phyloP scores from a whole-genome alignment of 192 early-diverging fungal genomes.

The Diversispora eburnea region DNA sequence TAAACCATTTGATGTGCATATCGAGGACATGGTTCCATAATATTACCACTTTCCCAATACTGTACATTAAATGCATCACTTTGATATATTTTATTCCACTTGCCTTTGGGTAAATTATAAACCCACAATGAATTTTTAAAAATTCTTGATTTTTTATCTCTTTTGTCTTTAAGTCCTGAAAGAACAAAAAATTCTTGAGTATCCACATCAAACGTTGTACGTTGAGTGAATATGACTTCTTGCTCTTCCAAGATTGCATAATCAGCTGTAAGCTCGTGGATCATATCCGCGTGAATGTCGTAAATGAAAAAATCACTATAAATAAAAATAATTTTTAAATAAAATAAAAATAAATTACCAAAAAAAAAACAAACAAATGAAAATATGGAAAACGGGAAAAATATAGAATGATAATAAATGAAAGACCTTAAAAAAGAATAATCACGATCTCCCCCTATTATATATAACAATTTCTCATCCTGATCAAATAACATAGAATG shows the following conservation, averaged over 20 bases:
- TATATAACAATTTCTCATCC: slow-evolving; percentile 54
- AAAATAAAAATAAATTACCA: neutral
- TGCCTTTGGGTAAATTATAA: slow-evolving; percentile 49
- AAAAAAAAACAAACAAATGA: no score
- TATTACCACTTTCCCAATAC: slow-evolving; percentile 27
- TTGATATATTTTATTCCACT: slow-evolving; percentile 70
- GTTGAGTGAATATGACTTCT: slow-evolving; percentile 77
- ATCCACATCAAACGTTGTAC: slow-evolving; percentile 75
- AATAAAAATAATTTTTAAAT: neutral
- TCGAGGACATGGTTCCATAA: slow-evolving; percentile 71
- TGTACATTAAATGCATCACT: slow-evolving; percentile 44
- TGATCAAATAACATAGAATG: slow-evolving; percentile 88
- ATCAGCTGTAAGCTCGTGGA: slow-evolving; percentile 76
- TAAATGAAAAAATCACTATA: slow-evolving; percentile 77
- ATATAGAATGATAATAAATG: neutral
- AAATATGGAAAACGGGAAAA: no score
- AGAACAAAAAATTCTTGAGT: slow-evolving; percentile 86
- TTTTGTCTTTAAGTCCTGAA: slow-evolving; percentile 63
- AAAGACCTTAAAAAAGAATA: slow-evolving; percentile 59
- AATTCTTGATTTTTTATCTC: slow-evolving; percentile 47
- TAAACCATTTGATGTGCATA: slow-evolving; percentile 93
- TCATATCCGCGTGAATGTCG: slow-evolving; percentile 72
- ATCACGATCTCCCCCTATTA: slow-evolving; percentile 86
- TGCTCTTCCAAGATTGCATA: slow-evolving; percentile 71
- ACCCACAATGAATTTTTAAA: slow-evolving; percentile 80